These are phyloP conservation scores for Evernia prunastri DNA, from an alignment of 495 filamentous ascomycete genomes.

Conservation along the genomic window DNA sequence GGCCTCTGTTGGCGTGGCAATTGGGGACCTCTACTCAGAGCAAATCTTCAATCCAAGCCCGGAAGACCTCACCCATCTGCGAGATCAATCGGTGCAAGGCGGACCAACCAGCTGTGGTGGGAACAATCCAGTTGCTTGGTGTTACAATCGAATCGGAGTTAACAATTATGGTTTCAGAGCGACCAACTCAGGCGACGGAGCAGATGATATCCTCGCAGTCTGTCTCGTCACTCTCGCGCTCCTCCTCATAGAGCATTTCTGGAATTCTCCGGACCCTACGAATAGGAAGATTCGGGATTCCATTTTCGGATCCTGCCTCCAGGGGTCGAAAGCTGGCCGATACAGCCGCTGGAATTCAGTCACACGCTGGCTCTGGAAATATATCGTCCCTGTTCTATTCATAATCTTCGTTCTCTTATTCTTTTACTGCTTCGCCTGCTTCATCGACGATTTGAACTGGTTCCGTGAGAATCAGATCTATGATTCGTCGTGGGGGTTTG, in stretches of 20 bases:
- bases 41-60: slow-evolving; percentile 3
- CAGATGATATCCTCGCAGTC: not conserved
- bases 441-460: slow-evolving; percentile 11
- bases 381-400: not conserved
- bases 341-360: not conserved
- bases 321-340: not conserved
- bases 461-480: slow-evolving; percentile 10
- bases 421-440: slow-evolving; percentile 6
- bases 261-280: not conserved
- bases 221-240: not conserved
- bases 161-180: not conserved
- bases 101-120: slow-evolving; percentile 14
- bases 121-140: not conserved
- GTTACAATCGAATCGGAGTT: not conserved
- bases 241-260: not conserved
- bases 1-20: slow-evolving; percentile 16
- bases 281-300: not conserved
- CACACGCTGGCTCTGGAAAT: not conserved
- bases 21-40: slow-evolving; percentile 17
- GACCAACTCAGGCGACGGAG: not conserved
- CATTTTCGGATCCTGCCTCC: not conserved
- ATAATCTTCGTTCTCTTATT: slow-evolving; percentile 13
- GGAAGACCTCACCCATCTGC: not conserved
- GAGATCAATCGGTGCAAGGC: not conserved
- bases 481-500: slow-evolving; percentile 22